Evolutionary conservation across 352 stramenopile genomes (phyloP).

Genomic region (Aphanomyces cochlioides): DNA sequence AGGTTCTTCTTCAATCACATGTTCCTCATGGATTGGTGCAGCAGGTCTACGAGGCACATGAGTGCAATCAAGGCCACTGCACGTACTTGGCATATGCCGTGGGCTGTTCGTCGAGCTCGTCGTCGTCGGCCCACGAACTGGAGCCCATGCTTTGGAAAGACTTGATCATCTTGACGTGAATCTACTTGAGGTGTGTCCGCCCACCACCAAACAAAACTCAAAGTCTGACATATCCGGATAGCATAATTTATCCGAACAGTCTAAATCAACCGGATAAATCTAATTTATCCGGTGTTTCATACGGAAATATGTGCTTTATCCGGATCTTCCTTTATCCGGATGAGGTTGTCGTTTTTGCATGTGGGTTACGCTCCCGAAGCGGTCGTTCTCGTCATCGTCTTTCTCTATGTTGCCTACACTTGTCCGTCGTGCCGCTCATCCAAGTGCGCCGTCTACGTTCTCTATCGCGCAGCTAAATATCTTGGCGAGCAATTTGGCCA

Average conservation of each 20-base stretch:
- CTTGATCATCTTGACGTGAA: constrained; percentile 11
- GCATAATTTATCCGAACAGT: neutral
- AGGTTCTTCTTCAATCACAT: neutral
- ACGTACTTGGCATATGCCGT: constrained; percentile 42
- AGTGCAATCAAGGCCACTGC: constrained; percentile 33
- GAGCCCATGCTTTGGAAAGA: constrained; percentile 33
- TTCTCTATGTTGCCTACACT: neutral
- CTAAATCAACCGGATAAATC: neutral
- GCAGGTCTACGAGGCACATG: neutral
- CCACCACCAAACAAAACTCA: constrained; percentile 5
- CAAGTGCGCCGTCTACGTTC: constrained; percentile 7
- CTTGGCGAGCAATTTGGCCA: constrained; percentile 79
- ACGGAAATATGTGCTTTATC: neutral
- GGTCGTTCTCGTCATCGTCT: constrained; percentile 3
- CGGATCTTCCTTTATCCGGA: neutral
- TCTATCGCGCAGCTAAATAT: constrained; percentile 64
- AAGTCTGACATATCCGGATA: neutral
- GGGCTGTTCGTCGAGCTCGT: constrained; percentile 57
- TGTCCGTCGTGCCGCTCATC: neutral
- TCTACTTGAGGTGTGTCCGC: neutral
- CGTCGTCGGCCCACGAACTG: constrained; percentile 78
- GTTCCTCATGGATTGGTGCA: constrained; percentile 6
- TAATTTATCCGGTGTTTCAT: neutral
- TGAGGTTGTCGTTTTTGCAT: neutral
- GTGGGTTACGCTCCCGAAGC: neutral